Base-by-base conservation (phyloP, 768 basidiomycete species). In the Amanita exitialis region DNA sequence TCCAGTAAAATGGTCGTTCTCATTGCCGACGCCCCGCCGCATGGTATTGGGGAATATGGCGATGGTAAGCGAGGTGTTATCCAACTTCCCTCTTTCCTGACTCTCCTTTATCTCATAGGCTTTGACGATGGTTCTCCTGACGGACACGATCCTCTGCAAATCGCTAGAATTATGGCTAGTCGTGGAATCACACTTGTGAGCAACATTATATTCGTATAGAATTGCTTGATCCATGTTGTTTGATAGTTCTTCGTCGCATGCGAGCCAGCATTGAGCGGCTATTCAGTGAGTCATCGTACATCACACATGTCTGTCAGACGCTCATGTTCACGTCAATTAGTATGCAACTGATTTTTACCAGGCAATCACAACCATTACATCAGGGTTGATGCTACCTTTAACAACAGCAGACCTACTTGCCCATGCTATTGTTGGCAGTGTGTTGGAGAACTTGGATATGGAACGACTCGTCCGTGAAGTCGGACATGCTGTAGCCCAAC, bases 361-460 rank as follows among this genome's bases (percentile, higher is more conserved):
- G 72, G 94, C 92, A 23, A 80, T 98, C 56, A 90, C 89, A 25
- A 78, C 77, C 57, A 92, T 97, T 61, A 95, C 94, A 4, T 95
- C 92, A 13, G 95, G 94, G 12, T 76, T 94, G 47, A 96, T 97
- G 91, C 78, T 98, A 6, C 95, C 95, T 2, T 75, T 98, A 44
- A 94, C 93, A 10, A 97, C 93, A 18, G 95, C 95, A 44, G 89
- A 93, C 66, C 77, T 96, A 34, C 81, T 98, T 44, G 82, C 94
- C 15, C 91, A 95, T 61, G 95, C 95, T 27, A 98, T 98, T 53
- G 92, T 94, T 51, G 95, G 93, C 30, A 90, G 90, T 64, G 94
- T 97, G 38, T 76, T 98, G 25, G 95, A 98, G 70, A 96, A 97
- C 61, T 81, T 97, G 53, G 95, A 98, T 66, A 95, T 98, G 95